Evolutionary conservation across 2,329 filamentous ascomycete species (phyloP), one percentile per base, ranked within the genome.

Genomic region (Lojkania enalia): DNA sequence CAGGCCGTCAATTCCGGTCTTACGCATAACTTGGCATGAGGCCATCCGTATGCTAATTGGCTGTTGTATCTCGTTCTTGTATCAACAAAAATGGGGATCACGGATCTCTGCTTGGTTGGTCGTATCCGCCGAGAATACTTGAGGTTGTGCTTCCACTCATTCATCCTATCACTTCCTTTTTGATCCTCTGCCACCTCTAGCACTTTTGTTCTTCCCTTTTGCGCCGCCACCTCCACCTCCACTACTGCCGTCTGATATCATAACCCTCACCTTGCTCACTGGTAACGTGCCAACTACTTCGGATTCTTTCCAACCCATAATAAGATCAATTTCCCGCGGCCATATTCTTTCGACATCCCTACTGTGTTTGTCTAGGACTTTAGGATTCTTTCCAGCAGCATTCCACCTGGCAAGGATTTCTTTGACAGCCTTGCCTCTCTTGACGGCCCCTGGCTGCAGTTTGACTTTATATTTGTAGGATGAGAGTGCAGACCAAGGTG

Each of bases 401-500:
- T 86, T 79, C 91, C 92, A 96, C 48, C 81, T 80, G 37, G 85
- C 83, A n/a, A 97, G 71, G 21, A 97, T 86, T 70, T 97, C 92
- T 66, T 88, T 89, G 36, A 96, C 84, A 0, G 90, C 91, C 67
- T 96, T 97, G 7, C 94, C 92, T 74, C 96, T 96, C 78, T 97
- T 99, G 52, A 86, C 80, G 0, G 84, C 73, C 0, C 94, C 94
- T 0, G 94, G 94, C 71, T 97, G 94, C 58, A 99, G 71, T 75
- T 99, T 99, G 42, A 85, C 88, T 71, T 95, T 95, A 76, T 96
- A 97, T 72, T 96, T 96, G 72, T 87, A 88, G 44, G 81, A 82
- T 71, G 77, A 72, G 42, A 85, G 67, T 0, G 82, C 78, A n/a
- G 75, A 72, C 82, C 82, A 85, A 1, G 82, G 82, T 7, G 82